Conservation (phyloP, 2,329 filamentous ascomycete species). For the Cladosporium halotolerans region DNA sequence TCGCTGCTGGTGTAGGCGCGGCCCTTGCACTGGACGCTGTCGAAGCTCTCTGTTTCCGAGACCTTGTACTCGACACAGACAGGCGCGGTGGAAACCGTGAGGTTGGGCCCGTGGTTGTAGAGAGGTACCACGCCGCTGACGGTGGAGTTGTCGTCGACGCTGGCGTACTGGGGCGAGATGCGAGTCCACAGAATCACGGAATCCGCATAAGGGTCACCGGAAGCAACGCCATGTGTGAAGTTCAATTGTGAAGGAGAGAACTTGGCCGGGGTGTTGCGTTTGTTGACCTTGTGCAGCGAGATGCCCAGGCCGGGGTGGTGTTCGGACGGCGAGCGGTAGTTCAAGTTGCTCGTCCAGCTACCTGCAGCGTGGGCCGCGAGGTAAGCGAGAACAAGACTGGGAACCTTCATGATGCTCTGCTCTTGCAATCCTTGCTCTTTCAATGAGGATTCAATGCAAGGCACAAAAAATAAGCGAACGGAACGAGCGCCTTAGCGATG, state of each 20-base stretch:
- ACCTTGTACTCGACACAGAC: slow-evolving; percentile 64
- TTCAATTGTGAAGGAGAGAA: slow-evolving; percentile 45
- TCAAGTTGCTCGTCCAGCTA: slow-evolving; percentile 44
- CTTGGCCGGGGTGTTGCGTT: slow-evolving; percentile 44
- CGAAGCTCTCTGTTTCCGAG: slow-evolving; percentile 42
- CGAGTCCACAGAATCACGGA: slow-evolving; percentile 40
- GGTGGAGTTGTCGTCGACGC: slow-evolving; percentile 41
- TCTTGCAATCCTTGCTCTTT: not conserved
- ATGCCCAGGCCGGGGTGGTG: slow-evolving; percentile 59
- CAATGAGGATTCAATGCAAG: not conserved
- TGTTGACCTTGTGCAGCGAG: slow-evolving; percentile 54
- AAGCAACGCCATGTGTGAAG: slow-evolving; percentile 53
- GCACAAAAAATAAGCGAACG: not conserved
- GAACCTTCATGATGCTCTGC: slow-evolving; percentile 16
- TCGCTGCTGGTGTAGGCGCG: slow-evolving; percentile 64
- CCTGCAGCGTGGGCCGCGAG: slow-evolving; percentile 21
- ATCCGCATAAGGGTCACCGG: slow-evolving; percentile 41
- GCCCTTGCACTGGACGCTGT: slow-evolving; percentile 49
- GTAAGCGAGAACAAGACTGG: slow-evolving; percentile 13
- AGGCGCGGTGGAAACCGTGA: slow-evolving; percentile 50
- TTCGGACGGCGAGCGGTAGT: slow-evolving; percentile 61
- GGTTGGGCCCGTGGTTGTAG: slow-evolving; percentile 50
- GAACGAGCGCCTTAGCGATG: not conserved
- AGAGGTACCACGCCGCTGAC: slow-evolving; percentile 51
- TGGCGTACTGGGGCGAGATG: slow-evolving; percentile 34